Conservation (phyloP, 805 yeast species). For the Saturnispora diversa region DNA sequence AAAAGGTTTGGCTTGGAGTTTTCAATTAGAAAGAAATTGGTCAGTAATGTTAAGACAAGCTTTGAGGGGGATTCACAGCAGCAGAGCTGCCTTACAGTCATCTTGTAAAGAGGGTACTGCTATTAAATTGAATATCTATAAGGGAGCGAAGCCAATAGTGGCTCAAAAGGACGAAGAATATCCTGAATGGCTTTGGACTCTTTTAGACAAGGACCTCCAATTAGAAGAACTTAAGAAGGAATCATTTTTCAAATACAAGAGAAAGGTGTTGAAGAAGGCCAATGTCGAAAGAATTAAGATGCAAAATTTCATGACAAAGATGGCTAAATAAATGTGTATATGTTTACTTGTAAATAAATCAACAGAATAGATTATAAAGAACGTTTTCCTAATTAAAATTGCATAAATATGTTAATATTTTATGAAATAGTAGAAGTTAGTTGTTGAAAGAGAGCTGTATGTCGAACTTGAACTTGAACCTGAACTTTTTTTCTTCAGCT, state of each 20-base stretch:
- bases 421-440: no score
- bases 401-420: no score
- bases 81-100: conserved; percentile 28
- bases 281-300: conserved; percentile 67
- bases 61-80: conserved; percentile 19
- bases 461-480: no score
- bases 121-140: conserved; percentile 63
- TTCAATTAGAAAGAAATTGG: no score
- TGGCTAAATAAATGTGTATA: conserved; percentile 24
- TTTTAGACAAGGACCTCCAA: conserved; percentile 61
- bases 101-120: conserved; percentile 66
- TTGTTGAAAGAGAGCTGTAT: no score
- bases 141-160: conserved; percentile 77
- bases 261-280: conserved; percentile 57
- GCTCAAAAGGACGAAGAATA: conserved; percentile 84
- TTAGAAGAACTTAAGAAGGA: conserved; percentile 42
- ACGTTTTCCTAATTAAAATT: no score
- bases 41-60: conserved; percentile 7
- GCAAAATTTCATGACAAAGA: conserved; percentile 66
- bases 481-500: no score
- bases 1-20: conserved; percentile 6
- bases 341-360: no score
- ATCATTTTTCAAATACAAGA: conserved; percentile 59
- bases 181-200: conserved; percentile 92
- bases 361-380: no score